phyloP scores from a whole-genome alignment of 2,329 filamentous ascomycete genomes.

The Verticillium alfalfae region DNA sequence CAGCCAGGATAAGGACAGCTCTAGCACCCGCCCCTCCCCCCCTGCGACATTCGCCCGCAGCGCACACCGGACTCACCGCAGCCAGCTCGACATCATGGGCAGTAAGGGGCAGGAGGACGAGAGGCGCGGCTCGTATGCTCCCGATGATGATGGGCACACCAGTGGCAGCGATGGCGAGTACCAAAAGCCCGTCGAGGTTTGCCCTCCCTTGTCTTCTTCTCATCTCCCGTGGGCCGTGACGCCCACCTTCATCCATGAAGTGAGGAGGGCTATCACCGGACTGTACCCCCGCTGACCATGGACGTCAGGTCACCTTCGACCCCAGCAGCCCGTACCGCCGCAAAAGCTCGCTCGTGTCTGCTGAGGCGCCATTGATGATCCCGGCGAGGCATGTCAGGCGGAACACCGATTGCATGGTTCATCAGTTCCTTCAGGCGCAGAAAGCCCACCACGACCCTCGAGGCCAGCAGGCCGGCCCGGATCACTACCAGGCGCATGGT shows the following conservation, averaged over 20 bases:
- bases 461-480: neutral
- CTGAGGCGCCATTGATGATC: slow-evolving; percentile 30
- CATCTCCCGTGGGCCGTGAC: neutral
- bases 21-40: neutral
- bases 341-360: slow-evolving; percentile 58
- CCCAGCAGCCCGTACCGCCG: slow-evolving; percentile 54
- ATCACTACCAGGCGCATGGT: slow-evolving; percentile 21
- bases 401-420: slow-evolving; percentile 58
- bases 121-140: slow-evolving; percentile 19
- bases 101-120: neutral
- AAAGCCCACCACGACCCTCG: slow-evolving; percentile 8
- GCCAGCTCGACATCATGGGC: neutral
- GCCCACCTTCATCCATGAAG: neutral
- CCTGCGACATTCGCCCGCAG: neutral
- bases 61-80: neutral
- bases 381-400: slow-evolving; percentile 20
- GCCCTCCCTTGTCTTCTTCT: slow-evolving; percentile 1
- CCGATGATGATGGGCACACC: slow-evolving; percentile 31
- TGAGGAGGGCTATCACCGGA: neutral
- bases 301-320: slow-evolving; percentile 56
- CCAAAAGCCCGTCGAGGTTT: slow-evolving; percentile 44
- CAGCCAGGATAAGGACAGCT: neutral
- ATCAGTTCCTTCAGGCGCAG: slow-evolving; percentile 58
- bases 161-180: slow-evolving; percentile 46
- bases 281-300: neutral